Conservation (phyloP, 2,329 filamentous ascomycete genomes). For the Aspergillus pseudoterreus region DNA sequence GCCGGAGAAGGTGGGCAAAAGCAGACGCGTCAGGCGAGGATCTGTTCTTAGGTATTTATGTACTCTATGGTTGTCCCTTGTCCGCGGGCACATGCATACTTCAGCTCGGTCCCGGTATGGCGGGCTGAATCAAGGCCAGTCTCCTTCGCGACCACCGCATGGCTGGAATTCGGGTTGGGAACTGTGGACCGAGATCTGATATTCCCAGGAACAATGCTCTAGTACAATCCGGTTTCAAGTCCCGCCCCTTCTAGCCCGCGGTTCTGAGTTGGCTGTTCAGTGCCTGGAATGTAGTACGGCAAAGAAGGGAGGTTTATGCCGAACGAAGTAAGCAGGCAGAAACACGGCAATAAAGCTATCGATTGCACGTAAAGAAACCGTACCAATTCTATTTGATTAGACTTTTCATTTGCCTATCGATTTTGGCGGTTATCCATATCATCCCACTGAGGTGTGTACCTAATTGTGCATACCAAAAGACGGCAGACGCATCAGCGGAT, state of each 20-base stretch:
- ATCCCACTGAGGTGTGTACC: not conserved
- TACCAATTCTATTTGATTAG: not conserved
- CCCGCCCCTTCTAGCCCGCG: not conserved
- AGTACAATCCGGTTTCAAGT: not conserved
- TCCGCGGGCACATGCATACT: not conserved
- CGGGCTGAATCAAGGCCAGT: not conserved
- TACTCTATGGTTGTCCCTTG: not conserved
- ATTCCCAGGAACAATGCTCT: not conserved
- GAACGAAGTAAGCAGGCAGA: not conserved
- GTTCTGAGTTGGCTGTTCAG: not conserved
- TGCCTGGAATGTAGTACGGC: not conserved
- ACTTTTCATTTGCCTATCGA: not conserved
- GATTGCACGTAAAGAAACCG: not conserved
- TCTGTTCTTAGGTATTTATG: not conserved
- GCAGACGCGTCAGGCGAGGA: not conserved
- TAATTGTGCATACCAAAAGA: not conserved
- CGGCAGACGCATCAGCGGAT: not conserved
- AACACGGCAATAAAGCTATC: not conserved
- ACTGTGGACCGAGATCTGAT: not conserved
- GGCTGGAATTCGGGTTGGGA: not conserved
- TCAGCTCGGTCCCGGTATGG: not conserved
- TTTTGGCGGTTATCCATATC: not conserved
- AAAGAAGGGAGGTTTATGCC: not conserved
- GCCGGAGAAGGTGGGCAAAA: not conserved
- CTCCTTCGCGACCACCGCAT: not conserved